Conservation (phyloP, 306 rosid species). For the Glycine latifolia region DNA sequence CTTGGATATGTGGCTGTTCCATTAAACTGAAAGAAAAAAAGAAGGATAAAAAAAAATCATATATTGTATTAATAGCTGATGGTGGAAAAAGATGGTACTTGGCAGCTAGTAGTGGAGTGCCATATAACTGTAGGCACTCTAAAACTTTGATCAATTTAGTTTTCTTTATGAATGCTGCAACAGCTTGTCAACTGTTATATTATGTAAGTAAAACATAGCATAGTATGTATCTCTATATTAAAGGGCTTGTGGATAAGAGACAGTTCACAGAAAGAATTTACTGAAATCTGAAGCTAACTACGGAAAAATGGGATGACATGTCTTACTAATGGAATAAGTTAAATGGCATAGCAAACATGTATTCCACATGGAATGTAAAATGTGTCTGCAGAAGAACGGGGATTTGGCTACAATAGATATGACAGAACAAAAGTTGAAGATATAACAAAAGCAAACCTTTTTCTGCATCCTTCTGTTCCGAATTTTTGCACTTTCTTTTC, state of each 20-base stretch:
- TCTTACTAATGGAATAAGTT: background rate
- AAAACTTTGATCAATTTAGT: conserved; percentile 1
- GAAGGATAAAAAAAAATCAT: background rate
- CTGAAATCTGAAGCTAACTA: background rate
- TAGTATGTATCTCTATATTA: background rate
- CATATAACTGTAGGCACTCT: conserved; percentile 18
- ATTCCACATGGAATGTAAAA: conserved; percentile 14
- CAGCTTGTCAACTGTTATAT: background rate
- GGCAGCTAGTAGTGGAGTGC: background rate
- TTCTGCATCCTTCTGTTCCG: conserved; percentile 72
- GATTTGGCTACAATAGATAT: background rate
- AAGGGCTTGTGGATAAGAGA: background rate
- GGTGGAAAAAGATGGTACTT: background rate
- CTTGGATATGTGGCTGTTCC: conserved; percentile 83
- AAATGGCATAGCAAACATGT: conserved; percentile 28
- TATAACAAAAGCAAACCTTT: conserved; percentile 59
- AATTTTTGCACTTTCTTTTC: conserved; percentile 72
- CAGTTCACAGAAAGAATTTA: background rate
- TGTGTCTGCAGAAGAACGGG: conserved; percentile 1
- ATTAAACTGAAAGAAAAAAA: conserved; percentile 60
- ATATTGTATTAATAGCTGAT: background rate
- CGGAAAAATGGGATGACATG: conserved; percentile 21
- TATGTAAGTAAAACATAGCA: background rate
- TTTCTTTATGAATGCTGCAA: conserved; percentile 16
- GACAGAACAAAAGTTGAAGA: conserved; percentile 12